A percentile compares a stretch with the other conserved stretches of the same genome.
Conservation (phyloP, 257 asterid species). For the Haberlea rhodopensis region DNA sequence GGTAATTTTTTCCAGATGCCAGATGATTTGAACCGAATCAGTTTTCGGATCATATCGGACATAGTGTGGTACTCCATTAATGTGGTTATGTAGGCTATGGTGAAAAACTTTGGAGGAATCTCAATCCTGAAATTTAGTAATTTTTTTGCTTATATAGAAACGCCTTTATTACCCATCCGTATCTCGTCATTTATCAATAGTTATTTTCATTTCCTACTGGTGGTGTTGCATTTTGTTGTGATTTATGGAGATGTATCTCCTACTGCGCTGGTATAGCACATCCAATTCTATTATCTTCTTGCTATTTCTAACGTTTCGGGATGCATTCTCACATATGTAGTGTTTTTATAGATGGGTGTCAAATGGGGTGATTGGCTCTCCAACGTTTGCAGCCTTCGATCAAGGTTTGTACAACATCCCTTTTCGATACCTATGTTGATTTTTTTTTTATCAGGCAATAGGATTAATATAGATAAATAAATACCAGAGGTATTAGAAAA, state of each 20-base stretch:
- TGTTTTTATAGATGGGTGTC: slow-evolving; percentile 80
- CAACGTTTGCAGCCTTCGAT: slow-evolving; percentile 99
- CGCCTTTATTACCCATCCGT: background rate
- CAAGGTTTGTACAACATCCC: slow-evolving; percentile 59
- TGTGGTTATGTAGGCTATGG: too few species aligned
- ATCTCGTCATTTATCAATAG: background rate
- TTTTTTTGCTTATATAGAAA: background rate
- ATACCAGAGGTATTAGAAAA: too few species aligned
- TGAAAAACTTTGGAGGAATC: background rate
- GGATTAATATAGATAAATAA: too few species aligned
- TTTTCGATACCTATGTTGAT: background rate
- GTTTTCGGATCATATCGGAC: too few species aligned
- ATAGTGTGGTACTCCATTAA: too few species aligned
- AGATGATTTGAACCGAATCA: too few species aligned
- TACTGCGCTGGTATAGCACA: slow-evolving; percentile 1
- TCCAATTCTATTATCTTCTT: slow-evolving; percentile 20
- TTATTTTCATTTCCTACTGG: background rate
- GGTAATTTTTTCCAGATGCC: too few species aligned
- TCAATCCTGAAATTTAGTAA: background rate
- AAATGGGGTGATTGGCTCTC: slow-evolving; percentile 96
- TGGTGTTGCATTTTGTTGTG: background rate
- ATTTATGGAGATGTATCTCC: background rate
- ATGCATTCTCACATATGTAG: slow-evolving; percentile 16
- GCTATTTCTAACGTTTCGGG: slow-evolving; percentile 15
- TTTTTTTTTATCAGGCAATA: too few species aligned